Base-by-base conservation (phyloP, 345 rosid species). In the Crucihimalaya himalaica region DNA sequence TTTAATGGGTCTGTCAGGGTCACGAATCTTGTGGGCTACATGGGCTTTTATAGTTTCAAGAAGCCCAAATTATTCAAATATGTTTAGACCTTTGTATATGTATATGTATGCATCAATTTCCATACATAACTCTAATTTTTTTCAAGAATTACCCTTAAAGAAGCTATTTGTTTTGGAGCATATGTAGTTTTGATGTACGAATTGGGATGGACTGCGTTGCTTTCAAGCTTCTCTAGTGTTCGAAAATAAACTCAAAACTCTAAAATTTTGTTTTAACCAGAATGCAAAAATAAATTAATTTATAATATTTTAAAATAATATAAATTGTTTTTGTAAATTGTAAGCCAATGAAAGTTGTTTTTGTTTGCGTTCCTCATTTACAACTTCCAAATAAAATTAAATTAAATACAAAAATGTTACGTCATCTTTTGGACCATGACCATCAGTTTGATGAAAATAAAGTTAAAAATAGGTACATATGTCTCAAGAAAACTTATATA, bases 211-310 rank as follows among this genome's bases (percentile, higher is more conserved):
- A 19, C 29, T 39, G 68, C 8, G 52, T 51, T 32, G 23, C 12
- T 40, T 23, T 52, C 63, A 52, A 63, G 54, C 76, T 9, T 69
- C 42, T 48, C 27, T 35, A 6, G 31, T 16, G 40, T 42, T 32
- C 9, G 65, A 27, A 18, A 19, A 34, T 29, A 57, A 43, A 45
- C 21, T 6, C 37, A 32, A 59, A 21, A n/a, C 4, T 23, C 19
- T 14, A 7, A 21, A 35, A 25, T 19, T 4, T 35, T 0, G 28
- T 48, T 35, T 25, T 8, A 60, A 25, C 21, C 1, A 48, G 9
- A 15, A 60, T 48, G 23, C 13, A 69, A 43, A 54, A 37, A 2
- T 19, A n/a, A 3, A 29, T 3, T 5, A 11, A 3, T 13, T 55
- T 68, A 2, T 12, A 56, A 15, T 43, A 45, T 46, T 19, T 11